A percentile compares a stretch with the other conserved stretches of the same genome.
These are phyloP conservation scores for Neocatenulostroma microsporum DNA, from an alignment of 2,329 filamentous ascomycete species.

Conservation along the genomic window DNA sequence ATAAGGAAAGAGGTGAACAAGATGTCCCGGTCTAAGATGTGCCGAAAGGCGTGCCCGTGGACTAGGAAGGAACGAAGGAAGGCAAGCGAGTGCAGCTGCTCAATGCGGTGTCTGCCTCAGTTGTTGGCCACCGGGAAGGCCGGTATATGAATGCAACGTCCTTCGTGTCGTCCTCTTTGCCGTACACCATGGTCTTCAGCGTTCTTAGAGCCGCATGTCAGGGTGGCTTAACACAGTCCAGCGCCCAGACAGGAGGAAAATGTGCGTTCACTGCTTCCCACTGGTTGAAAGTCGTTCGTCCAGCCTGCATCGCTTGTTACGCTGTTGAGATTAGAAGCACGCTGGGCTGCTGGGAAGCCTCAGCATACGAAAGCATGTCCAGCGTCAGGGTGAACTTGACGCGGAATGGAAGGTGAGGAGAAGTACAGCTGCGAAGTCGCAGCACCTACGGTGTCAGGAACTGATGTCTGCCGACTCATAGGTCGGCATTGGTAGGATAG, in stretches of 20 bases:
- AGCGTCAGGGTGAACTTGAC: background rate
- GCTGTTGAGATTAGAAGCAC: slow-evolving; percentile 6
- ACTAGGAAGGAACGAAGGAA: background rate
- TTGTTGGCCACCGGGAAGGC: slow-evolving; percentile 3
- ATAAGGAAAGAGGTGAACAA: background rate
- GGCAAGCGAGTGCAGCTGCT: slow-evolving; percentile 4
- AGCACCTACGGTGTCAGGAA: background rate
- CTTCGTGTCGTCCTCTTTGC: slow-evolving; percentile 2
- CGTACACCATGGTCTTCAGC: background rate
- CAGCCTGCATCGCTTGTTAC: background rate
- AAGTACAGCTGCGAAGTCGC: background rate
- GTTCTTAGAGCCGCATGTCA: slow-evolving; percentile 6
- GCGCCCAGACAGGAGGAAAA: background rate
- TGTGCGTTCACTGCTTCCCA: background rate
- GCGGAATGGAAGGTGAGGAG: background rate
- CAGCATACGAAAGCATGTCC: background rate
- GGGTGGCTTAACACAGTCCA: slow-evolving; percentile 6
- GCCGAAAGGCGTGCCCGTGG: background rate
- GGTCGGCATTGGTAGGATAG: background rate
- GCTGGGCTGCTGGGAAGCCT: too few relatives aligned
- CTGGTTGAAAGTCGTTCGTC: slow-evolving; percentile 1
- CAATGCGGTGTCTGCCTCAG: background rate
- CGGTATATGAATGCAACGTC: slow-evolving; percentile 9
- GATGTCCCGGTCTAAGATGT: background rate
- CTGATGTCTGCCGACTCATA: background rate